Percentiles rank a stretch among this genome's conserved stretches.
Conservation (phyloP, 352 stramenopile species). For the Phytophthora capsici region DNA sequence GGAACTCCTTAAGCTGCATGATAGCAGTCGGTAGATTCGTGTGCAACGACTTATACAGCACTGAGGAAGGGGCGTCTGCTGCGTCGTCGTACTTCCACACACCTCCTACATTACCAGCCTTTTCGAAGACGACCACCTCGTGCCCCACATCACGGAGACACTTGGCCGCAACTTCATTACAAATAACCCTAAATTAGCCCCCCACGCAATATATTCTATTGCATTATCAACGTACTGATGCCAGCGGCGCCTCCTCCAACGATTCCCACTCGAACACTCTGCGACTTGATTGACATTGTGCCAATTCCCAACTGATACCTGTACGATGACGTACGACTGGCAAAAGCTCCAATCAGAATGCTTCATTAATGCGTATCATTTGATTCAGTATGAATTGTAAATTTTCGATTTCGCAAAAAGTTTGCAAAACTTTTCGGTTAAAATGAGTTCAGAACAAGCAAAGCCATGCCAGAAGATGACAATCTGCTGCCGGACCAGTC, state of each 20-base stretch:
- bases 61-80: constrained; percentile 44
- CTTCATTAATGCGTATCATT: background rate
- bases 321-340: constrained; percentile 1
- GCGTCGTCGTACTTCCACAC: constrained; percentile 83
- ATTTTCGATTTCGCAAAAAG: background rate
- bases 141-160: constrained; percentile 70
- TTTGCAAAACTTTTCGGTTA: background rate
- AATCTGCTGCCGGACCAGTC: constrained; percentile 33
- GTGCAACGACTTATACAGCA: constrained; percentile 84
- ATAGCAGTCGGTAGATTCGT: constrained; percentile 82
- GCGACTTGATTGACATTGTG: constrained; percentile 21
- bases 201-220: background rate
- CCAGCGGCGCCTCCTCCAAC: constrained; percentile 76
- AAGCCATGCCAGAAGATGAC: constrained; percentile 25
- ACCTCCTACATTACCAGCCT: constrained; percentile 60
- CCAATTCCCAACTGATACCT: constrained; percentile 21
- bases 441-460: constrained; percentile 27
- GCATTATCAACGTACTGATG: constrained; percentile 59
- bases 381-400: background rate
- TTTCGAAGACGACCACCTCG: constrained; percentile 78
- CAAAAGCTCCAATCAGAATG: constrained; percentile 25
- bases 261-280: constrained; percentile 60
- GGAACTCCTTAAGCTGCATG: constrained; percentile 79
- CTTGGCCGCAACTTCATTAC: constrained; percentile 66
- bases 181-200: background rate